Conservation (phyloP, 1,284 basidiomycete genomes). For the Salmacisia buchloeana region DNA sequence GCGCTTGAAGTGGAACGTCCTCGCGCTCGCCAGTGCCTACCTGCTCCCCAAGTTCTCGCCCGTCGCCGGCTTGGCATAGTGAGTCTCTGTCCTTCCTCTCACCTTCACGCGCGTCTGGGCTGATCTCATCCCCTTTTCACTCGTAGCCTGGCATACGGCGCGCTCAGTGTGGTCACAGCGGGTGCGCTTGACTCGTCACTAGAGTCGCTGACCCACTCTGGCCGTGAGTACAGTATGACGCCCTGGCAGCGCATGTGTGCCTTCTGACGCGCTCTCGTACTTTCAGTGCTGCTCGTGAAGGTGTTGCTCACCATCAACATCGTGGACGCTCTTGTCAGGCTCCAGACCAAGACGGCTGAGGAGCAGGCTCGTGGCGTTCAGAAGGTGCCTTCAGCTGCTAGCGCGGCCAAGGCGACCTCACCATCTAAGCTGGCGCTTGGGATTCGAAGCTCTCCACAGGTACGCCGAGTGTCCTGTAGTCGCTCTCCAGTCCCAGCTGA, state of each 20-base stretch:
- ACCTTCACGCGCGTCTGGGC: neutral
- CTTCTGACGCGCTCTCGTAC: neutral
- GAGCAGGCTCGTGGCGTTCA: neutral
- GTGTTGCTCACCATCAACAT: neutral
- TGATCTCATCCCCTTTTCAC: neutral
- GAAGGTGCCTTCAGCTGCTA: neutral
- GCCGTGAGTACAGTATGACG: neutral
- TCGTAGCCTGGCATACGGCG: neutral
- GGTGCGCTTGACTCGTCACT: neutral
- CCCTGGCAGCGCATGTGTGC: neutral
- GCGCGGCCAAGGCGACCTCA: neutral
- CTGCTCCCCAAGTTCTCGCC: neutral
- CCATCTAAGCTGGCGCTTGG: neutral
- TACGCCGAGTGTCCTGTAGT: neutral
- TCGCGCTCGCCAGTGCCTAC: neutral
- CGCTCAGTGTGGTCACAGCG: neutral
- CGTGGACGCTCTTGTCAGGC: neutral
- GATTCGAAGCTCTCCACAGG: slow-evolving; percentile 4
- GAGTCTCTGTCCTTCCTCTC: neutral
- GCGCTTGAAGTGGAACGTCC: neutral
- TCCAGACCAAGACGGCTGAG: slow-evolving; percentile 4
- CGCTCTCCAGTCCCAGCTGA: neutral
- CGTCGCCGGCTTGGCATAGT: neutral
- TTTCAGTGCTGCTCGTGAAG: neutral
- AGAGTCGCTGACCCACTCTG: neutral